Conservation (phyloP, 1,284 basidiomycete genomes). For the Sporisorium exsertum region DNA sequence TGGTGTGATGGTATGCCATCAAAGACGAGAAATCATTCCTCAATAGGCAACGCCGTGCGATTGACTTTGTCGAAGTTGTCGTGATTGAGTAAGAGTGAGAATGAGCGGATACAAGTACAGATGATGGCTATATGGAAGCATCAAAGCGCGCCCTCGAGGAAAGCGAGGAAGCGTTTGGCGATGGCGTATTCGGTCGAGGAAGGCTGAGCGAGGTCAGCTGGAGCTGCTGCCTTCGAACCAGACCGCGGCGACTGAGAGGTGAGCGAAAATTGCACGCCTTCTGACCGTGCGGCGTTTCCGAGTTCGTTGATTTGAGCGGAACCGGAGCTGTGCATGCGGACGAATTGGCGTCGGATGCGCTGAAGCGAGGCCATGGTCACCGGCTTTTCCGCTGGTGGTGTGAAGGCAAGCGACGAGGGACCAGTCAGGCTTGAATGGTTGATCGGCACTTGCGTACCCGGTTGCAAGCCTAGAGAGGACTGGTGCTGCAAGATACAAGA, state of each 20-base stretch:
- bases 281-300: slow-evolving; percentile 39
- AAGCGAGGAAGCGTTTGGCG: slow-evolving; percentile 57
- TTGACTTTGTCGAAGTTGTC: not conserved
- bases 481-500: slow-evolving; percentile 51
- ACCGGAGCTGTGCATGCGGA: slow-evolving; percentile 63
- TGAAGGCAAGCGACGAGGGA: slow-evolving; percentile 30
- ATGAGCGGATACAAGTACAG: slow-evolving; percentile 30
- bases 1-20: slow-evolving; percentile 27
- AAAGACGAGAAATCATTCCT: not conserved
- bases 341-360: slow-evolving; percentile 60
- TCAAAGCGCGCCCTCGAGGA: slow-evolving; percentile 50
- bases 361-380: slow-evolving; percentile 53
- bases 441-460: slow-evolving; percentile 37
- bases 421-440: slow-evolving; percentile 17
- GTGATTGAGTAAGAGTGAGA: not conserved
- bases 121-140: not conserved
- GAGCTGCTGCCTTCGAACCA: not conserved
- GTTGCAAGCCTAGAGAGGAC: slow-evolving; percentile 28
- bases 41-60: not conserved
- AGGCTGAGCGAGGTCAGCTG: slow-evolving; percentile 1
- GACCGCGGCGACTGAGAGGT: slow-evolving; percentile 12
- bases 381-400: slow-evolving; percentile 39
- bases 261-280: slow-evolving; percentile 47
- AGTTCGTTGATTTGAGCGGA: slow-evolving; percentile 53
- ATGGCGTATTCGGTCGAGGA: slow-evolving; percentile 46